A percentile compares a stretch with the other conserved stretches of the same genome.
phyloP scores from a whole-genome alignment of 2,329 filamentous ascomycete species.

The Magnaporthales sp. region DNA sequence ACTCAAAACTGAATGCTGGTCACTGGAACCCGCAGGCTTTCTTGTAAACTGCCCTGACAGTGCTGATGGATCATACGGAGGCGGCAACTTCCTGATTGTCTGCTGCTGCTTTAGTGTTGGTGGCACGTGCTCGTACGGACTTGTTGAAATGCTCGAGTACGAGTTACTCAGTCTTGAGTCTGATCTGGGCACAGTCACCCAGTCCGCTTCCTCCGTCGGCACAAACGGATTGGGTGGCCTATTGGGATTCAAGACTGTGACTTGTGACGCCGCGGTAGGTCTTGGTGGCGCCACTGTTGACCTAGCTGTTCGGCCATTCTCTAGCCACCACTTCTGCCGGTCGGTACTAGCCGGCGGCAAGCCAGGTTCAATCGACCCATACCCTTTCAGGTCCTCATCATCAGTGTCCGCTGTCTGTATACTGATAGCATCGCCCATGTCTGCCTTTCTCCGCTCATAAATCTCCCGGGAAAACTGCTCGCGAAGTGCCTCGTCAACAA shows the following conservation, averaged over 20 bases:
- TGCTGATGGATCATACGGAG: slow-evolving; percentile 36
- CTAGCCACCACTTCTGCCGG: slow-evolving; percentile 62
- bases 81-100: slow-evolving; percentile 43
- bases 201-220: slow-evolving; percentile 67
- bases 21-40: slow-evolving; percentile 24
- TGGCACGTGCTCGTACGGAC: slow-evolving; percentile 46
- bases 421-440: slow-evolving; percentile 56
- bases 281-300: slow-evolving; percentile 61
- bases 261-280: slow-evolving; percentile 33
- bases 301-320: slow-evolving; percentile 64
- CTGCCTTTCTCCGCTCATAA: slow-evolving; percentile 59
- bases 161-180: slow-evolving; percentile 41
- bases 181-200: slow-evolving; percentile 59
- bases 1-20: slow-evolving; percentile 6
- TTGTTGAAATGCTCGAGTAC: slow-evolving; percentile 48
- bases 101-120: slow-evolving; percentile 22
- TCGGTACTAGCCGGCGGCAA: slow-evolving; percentile 60
- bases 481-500: slow-evolving; percentile 67
- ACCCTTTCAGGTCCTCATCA: slow-evolving; percentile 74
- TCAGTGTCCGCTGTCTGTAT: slow-evolving; percentile 51
- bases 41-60: slow-evolving; percentile 36
- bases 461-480: slow-evolving; percentile 65
- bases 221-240: slow-evolving; percentile 77
- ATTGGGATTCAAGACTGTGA: slow-evolving; percentile 61
- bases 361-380: slow-evolving; percentile 75